Evolutionary conservation across 164 flowering plant species (phyloP).

Genomic region (grape (Vitis vinifera)): DNA sequence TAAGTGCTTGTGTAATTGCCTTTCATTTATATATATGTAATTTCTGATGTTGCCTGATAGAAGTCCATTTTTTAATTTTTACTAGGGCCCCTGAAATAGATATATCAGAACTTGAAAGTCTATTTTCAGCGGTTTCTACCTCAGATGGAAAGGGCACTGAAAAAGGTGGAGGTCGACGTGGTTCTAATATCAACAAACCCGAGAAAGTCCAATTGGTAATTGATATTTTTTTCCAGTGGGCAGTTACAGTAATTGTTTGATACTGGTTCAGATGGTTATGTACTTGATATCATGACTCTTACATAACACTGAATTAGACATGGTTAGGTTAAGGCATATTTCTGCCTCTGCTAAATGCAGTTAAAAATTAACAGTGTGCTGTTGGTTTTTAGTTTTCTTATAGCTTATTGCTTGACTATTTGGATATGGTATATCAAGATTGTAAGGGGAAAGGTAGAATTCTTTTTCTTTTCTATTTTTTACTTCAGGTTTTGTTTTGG

Average conservation of each 20-base stretch:
- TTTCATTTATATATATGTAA: background rate
- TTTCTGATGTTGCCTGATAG: conserved; percentile 18
- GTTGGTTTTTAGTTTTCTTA: too few species aligned
- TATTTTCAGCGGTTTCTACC: conserved; percentile 71
- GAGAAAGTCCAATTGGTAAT: conserved; percentile 91
- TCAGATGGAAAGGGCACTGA: conserved; percentile 51
- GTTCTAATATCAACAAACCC: conserved; percentile 75
- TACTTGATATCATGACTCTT: too few species aligned
- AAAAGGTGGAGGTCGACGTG: conserved; percentile 71
- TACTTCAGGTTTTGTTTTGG: too few species aligned
- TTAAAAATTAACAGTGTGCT: too few species aligned
- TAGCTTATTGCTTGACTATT: too few species aligned
- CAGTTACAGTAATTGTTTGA: background rate
- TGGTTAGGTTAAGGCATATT: too few species aligned
- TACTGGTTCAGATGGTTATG: too few species aligned
- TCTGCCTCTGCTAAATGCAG: too few species aligned
- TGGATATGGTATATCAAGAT: too few species aligned
- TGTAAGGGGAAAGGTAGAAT: too few species aligned
- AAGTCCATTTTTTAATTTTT: conserved; percentile 3
- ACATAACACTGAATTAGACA: too few species aligned
- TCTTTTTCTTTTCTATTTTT: too few species aligned
- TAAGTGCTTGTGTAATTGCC: background rate
- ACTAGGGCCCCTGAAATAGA: conserved; percentile 94
- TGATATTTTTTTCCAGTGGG: background rate
- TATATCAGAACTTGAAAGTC: conserved; percentile 87